These are phyloP conservation scores for Citrus inodora DNA, from an alignment of 345 rosid genomes.

Conservation along the genomic window DNA sequence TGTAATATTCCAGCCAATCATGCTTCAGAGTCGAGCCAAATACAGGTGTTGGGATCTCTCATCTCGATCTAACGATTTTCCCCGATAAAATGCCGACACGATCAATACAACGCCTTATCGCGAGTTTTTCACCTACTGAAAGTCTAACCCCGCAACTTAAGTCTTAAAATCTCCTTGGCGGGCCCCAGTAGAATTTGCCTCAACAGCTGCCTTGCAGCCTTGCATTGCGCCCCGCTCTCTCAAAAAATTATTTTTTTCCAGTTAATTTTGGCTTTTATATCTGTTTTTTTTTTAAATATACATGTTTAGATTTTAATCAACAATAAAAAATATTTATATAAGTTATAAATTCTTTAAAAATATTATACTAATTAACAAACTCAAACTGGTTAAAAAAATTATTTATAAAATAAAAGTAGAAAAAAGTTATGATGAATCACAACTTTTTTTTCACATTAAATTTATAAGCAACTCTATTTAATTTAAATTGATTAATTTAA, in stretches of 20 bases:
- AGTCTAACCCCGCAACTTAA: background rate
- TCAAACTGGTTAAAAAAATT: too few relatives aligned
- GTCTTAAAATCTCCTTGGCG: background rate
- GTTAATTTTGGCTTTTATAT: too few relatives aligned
- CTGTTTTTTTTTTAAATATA: background rate
- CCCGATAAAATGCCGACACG: slow-evolving; percentile 11
- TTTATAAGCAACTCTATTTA: too few relatives aligned
- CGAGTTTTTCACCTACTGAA: slow-evolving; percentile 11
- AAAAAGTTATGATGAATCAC: too few relatives aligned
- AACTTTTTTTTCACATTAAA: too few relatives aligned
- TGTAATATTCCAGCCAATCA: background rate
- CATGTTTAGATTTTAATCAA: too few relatives aligned
- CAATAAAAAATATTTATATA: too few relatives aligned
- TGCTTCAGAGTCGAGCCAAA: background rate
- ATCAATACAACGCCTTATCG: background rate
- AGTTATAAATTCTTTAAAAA: background rate
- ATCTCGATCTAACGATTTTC: background rate
- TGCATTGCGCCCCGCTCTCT: background rate
- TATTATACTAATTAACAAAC: too few relatives aligned
- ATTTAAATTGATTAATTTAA: too few relatives aligned
- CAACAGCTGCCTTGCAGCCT: background rate
- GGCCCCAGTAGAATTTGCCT: slow-evolving; percentile 11
- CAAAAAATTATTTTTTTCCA: background rate
- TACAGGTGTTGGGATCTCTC: background rate
- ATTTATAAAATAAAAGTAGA: too few relatives aligned